Base-by-base conservation (phyloP, 108 stramenopile genomes). In the Mediolabrus comicus region DNA sequence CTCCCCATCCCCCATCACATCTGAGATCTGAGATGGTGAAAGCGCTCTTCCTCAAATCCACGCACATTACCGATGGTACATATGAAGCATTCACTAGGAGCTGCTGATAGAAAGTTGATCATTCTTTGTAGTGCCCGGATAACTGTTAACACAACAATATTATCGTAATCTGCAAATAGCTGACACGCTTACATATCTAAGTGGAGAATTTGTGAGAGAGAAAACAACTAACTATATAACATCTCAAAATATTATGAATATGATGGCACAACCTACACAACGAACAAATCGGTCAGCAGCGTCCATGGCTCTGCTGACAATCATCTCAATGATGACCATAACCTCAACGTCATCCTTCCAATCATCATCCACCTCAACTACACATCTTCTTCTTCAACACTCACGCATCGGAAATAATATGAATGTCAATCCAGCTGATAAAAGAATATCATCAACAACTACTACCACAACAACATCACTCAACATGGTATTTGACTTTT, bases 401-500 rank as follows among this genome's bases (percentile, higher is more conserved):
- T 49, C 46, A 22, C 46, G 17, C 4, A 8, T 22, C 46, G 22
- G 2, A 49, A 24, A 49, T 0, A 22, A 49, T 0, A 41, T 41
- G 3, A 41, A 16, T 7, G 7, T 3, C 39, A 41, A 41, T 38
- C 36, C 10, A 41, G 39, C n/a, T 11, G 8, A 19, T 13, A 22
- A 16, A 16, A n/a, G n/a, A n/a, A n/a, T n/a, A n/a, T 13, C 52
- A 22, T 54, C 59, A 34, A 14, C 65, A 57, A 19, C 58, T 17
- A 34, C n/a, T 12, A 10, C 58, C 9, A n/a, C 74, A 16, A 36
- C 49, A 4, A 82, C 83, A 10, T 53, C 77, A 35, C 60, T 86
- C 31, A 38, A 29, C 24, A 86, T 88, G 83, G 87, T 92, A 26
- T 89, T 92, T 65, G 91, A 92, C 72, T 92, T 92, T 72, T 88